phyloP scores from a whole-genome alignment of 805 yeast species.

The Candida sakaeoensis region DNA sequence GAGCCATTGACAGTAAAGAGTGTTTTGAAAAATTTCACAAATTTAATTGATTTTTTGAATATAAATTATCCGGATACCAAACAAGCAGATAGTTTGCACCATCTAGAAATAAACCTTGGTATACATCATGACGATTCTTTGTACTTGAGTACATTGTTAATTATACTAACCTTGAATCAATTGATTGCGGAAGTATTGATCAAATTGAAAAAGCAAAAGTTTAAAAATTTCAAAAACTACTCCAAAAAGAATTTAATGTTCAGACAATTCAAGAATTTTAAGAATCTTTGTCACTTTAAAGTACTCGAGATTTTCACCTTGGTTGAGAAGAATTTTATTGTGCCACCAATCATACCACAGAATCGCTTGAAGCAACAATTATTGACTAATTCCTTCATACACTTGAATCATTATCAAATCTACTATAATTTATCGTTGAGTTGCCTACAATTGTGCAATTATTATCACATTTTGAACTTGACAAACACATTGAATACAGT shows the following conservation, averaged over 20 bases:
- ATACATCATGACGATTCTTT: conserved; percentile 24
- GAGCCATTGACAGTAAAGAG: conserved; percentile 27
- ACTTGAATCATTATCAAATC: conserved; percentile 22
- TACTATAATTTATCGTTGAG: conserved; percentile 28
- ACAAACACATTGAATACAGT: conserved; percentile 20
- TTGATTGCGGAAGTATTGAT: conserved; percentile 27
- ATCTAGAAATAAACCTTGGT: conserved; percentile 16
- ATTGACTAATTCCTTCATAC: conserved; percentile 11
- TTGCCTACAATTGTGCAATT: conserved; percentile 27
- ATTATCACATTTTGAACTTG: conserved; percentile 26
- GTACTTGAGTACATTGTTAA: conserved; percentile 22
- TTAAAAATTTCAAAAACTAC: conserved; percentile 15
- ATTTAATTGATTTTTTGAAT: conserved; percentile 21
- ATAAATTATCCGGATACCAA: conserved; percentile 14
- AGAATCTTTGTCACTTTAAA: conserved; percentile 23
- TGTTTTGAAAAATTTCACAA: conserved; percentile 18
- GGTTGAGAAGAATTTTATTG: conserved; percentile 15
- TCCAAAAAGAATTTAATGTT: conserved; percentile 15
- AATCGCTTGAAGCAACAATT: neutral
- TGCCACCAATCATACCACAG: conserved; percentile 12
- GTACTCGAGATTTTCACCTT: conserved; percentile 25
- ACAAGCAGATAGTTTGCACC: conserved; percentile 3
- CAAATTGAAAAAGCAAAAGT: conserved; percentile 25
- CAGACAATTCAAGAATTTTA: conserved; percentile 21
- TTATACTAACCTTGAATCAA: conserved; percentile 24